These are phyloP conservation scores for Cynara cardunculus DNA, from an alignment of 129 eudicot genomes.

Conservation along the genomic window DNA sequence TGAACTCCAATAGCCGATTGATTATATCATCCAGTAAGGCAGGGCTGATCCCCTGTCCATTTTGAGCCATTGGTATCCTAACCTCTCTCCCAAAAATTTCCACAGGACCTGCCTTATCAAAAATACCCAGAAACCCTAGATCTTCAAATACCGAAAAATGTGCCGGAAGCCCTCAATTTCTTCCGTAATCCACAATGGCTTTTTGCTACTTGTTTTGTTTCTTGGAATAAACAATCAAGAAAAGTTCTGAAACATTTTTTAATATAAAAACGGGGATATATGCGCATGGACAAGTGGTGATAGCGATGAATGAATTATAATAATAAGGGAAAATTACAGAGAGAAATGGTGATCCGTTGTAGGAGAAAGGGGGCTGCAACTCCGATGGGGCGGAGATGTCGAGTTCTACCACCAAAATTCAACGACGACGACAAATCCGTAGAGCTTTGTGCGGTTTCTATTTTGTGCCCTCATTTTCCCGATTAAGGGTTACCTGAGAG, in stretches of 20 bases:
- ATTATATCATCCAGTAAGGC: constrained; percentile 63
- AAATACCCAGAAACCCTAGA: constrained; percentile 27
- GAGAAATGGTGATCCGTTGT: neutral
- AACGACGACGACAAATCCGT: constrained; percentile 38
- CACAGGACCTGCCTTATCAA: constrained; percentile 5
- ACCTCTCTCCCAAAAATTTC: neutral
- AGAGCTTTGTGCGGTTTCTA: constrained; percentile 10
- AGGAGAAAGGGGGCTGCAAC: constrained; percentile 30
- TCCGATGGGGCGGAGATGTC: constrained; percentile 54
- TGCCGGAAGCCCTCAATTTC: neutral
- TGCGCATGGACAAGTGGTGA: constrained; percentile 25
- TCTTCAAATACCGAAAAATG: neutral
- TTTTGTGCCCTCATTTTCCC: constrained; percentile 4
- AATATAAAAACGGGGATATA: neutral
- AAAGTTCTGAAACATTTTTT: neutral
- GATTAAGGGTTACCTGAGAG: neutral
- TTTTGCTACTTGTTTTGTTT: neutral
- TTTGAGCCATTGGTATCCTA: constrained; percentile 35
- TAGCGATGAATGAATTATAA: constrained; percentile 19
- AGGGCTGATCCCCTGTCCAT: constrained; percentile 54
- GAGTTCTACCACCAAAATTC: constrained; percentile 15
- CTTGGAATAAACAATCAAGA: constrained; percentile 7
- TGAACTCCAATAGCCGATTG: constrained; percentile 58
- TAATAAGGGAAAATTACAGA: neutral
- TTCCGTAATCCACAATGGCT: constrained; percentile 19